phyloP scores from a whole-genome alignment of 179 eudicot genomes.

The Vitellaria paradoxa region DNA sequence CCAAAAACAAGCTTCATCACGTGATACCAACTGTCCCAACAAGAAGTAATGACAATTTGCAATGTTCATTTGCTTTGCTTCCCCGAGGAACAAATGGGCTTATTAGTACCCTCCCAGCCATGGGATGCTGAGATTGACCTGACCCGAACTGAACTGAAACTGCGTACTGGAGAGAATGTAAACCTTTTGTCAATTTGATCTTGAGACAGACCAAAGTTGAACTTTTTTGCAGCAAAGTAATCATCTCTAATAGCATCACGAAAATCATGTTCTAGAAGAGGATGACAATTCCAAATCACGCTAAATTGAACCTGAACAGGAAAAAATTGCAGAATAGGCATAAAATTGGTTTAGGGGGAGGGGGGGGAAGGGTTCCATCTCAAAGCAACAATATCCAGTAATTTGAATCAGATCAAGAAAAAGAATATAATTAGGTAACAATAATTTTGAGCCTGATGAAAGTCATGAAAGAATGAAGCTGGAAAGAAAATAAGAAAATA shows the following conservation, averaged over 20 bases:
- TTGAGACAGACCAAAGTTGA: conserved; percentile 39
- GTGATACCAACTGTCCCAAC: too few relatives aligned
- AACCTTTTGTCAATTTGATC: conserved; percentile 13
- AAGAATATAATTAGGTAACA: not conserved
- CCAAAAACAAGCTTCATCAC: too few relatives aligned
- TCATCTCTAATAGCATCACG: conserved; percentile 35
- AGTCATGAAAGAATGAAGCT: not conserved
- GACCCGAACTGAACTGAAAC: not conserved
- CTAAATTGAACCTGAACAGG: conserved; percentile 28
- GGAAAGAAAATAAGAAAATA: not conserved
- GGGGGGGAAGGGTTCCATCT: not conserved
- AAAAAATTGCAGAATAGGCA: not conserved
- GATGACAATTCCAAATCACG: conserved; percentile 34
- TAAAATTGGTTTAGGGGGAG: not conserved
- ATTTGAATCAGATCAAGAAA: not conserved
- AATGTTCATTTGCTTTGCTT: too few relatives aligned
- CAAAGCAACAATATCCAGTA: not conserved
- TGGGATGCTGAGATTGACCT: too few relatives aligned
- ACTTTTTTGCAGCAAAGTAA: conserved; percentile 37
- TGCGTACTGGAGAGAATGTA: not conserved
- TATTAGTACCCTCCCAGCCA: too few relatives aligned
- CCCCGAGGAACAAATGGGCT: too few relatives aligned
- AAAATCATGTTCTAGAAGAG: conserved; percentile 38
- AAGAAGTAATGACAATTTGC: too few relatives aligned
- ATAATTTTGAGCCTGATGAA: not conserved